These are phyloP conservation scores for Spizellomyces punctatus DNA, from an alignment of 192 early-diverging fungal genomes.

Conservation along the genomic window DNA sequence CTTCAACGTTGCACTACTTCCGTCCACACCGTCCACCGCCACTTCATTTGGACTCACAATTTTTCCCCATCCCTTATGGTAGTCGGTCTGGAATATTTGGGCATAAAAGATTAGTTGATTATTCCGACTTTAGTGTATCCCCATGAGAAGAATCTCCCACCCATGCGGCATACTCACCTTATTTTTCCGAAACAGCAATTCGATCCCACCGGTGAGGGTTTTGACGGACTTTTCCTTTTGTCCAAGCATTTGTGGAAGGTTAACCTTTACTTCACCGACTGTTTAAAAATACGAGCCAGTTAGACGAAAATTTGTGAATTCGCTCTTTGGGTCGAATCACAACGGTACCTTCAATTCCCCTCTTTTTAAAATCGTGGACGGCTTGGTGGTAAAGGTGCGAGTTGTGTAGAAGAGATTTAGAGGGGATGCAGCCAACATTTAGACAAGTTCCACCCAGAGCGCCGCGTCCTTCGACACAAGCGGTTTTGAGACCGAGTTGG, in stretches of 20 bases:
- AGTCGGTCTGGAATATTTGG: slow-evolving; percentile 58
- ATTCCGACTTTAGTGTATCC: neutral
- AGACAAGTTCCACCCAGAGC: slow-evolving; percentile 96
- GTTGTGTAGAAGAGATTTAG: slow-evolving; percentile 98
- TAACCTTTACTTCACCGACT: slow-evolving; percentile 80
- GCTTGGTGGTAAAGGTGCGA: slow-evolving; percentile 96
- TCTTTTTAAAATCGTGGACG: slow-evolving; percentile 85
- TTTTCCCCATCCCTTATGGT: slow-evolving; percentile 89
- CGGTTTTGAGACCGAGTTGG: slow-evolving; percentile 96
- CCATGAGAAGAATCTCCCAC: slow-evolving; percentile 6
- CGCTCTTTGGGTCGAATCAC: neutral
- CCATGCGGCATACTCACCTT: slow-evolving; percentile 58
- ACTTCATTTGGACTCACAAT: slow-evolving; percentile 80
- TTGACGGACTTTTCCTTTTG: slow-evolving; percentile 88
- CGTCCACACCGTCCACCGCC: slow-evolving; percentile 78
- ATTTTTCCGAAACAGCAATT: slow-evolving; percentile 97
- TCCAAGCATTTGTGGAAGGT: slow-evolving; percentile 88
- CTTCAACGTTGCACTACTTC: slow-evolving; percentile 69
- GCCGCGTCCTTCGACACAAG: slow-evolving; percentile 95
- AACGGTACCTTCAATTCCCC: slow-evolving; percentile 84
- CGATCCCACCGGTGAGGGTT: slow-evolving; percentile 89
- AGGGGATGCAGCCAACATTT: slow-evolving; percentile 99
- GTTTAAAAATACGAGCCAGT: neutral
- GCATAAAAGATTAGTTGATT: neutral
- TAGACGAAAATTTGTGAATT: neutral